Conservation (phyloP, 257 asterid species). For the Scutellaria galericulata region DNA sequence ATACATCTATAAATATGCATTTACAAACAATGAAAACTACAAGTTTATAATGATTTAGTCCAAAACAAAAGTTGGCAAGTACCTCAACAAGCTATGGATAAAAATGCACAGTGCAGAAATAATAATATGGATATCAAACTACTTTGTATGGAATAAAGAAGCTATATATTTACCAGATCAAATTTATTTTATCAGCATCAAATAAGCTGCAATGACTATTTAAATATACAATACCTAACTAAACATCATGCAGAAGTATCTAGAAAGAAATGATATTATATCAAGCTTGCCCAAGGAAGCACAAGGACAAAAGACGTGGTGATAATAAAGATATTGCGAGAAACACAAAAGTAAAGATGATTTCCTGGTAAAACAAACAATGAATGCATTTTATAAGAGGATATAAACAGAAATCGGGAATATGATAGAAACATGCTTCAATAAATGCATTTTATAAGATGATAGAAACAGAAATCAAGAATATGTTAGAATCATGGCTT, state of each 20-base stretch:
- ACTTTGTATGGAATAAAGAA: slow-evolving; percentile 6
- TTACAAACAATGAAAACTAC: slow-evolving; percentile 12
- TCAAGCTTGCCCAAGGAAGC: background rate
- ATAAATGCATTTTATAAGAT: background rate
- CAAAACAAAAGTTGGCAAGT: background rate
- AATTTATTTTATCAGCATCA: slow-evolving; percentile 9
- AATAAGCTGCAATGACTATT: slow-evolving; percentile 21
- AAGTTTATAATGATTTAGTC: background rate
- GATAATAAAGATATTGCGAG: slow-evolving; percentile 21
- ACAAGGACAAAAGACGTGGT: background rate
- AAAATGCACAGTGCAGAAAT: slow-evolving; percentile 10
- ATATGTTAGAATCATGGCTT: background rate
- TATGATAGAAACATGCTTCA: background rate
- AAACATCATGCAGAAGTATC: slow-evolving; percentile 10
- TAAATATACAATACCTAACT: background rate
- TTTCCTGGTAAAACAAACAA: slow-evolving; percentile 11
- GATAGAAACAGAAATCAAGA: background rate
- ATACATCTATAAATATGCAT: slow-evolving; percentile 17
- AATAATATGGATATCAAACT: slow-evolving; percentile 14
- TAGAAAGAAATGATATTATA: background rate
- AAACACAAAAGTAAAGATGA: background rate
- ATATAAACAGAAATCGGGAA: background rate
- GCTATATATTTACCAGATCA: background rate
- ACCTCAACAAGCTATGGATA: background rate
- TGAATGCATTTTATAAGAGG: background rate